Evolutionary conservation across 164 flowering plant species (phyloP), one percentile per base, ranked within the genome.

Genomic region (Chimonanthus salicifolius): DNA sequence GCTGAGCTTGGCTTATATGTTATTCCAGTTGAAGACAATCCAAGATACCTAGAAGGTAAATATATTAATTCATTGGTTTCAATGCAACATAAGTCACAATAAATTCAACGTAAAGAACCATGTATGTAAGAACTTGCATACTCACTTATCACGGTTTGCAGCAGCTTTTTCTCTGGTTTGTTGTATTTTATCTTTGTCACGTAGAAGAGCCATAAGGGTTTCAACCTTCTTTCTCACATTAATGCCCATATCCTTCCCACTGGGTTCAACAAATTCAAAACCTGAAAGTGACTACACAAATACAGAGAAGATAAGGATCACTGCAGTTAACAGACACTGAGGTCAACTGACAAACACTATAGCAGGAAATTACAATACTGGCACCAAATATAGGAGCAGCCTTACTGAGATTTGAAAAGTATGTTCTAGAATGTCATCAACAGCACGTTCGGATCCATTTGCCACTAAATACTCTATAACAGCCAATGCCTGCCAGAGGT

Each of bases 141-240:
- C 95, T 78, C 82, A 93, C 98, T 93, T 96, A 58, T 96, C 97
- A 74, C 97, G 97, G 78, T 89, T 96, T 63, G 92, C 83, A 75
- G 94, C 83, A 77, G 99, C 99, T 83, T 96, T 96, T 48, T 87
- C 82, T 81, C 99, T 87, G 45, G 81, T 87, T 84, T 87, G 94
- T 81, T 90, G 92, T 71, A 96, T 92, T 80, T 92, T 96, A 45
- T 92, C 94, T 73, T 88, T 96, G 71, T 94, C 74, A 80, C 90
- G 88, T 78, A 96, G 73, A 78, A 94, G 90, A 47, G 80, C 75
- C 44, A 84, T 84, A 51, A 96, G 85, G 60, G 75, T 87, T 81
- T 96, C 98, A 47, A 86, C 92, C 83, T 92, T 96, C 81, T 96
- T 96, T 81, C 99, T 87, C 77, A 96, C 99, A 83, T 96, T 96